Evolutionary conservation across 2,329 filamentous ascomycete species (phyloP).

Genomic region (Coniochaeta ligniaria): DNA sequence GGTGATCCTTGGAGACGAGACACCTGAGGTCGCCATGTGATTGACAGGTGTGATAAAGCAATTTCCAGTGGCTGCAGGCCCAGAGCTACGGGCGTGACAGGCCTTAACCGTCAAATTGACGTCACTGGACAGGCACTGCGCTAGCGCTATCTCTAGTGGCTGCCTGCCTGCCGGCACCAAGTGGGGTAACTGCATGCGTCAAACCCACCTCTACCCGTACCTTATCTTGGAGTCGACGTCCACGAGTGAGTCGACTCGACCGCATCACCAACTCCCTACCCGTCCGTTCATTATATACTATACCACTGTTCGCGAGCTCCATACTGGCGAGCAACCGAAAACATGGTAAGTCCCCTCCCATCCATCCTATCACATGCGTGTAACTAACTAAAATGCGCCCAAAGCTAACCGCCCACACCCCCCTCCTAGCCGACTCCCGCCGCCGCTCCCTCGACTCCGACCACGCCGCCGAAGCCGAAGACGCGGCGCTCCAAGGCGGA

Average conservation of each 20-base stretch:
- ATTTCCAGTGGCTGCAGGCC: neutral
- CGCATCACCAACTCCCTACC: neutral
- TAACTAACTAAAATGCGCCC: neutral
- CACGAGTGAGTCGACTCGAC: neutral
- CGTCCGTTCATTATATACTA: neutral
- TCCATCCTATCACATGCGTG: neutral
- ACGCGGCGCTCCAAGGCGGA: slow-evolving; percentile 18
- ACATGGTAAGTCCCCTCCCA: neutral
- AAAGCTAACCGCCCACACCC: slow-evolving; percentile 20
- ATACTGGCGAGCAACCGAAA: neutral
- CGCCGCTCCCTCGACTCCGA: slow-evolving; percentile 21
- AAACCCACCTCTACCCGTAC: neutral
- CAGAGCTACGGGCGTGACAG: neutral
- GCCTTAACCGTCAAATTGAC: neutral
- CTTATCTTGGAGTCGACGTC: neutral
- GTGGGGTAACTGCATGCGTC: neutral
- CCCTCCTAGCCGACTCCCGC: slow-evolving; percentile 30
- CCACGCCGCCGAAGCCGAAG: slow-evolving; percentile 22
- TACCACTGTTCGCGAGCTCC: neutral
- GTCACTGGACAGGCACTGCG: neutral
- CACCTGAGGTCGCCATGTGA: neutral
- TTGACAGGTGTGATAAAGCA: neutral
- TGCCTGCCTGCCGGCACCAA: neutral
- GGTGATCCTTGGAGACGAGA: neutral
- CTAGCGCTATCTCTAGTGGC: too few species aligned